Base-by-base conservation (phyloP, 148 eudicot species). In the Euryodendron excelsum region DNA sequence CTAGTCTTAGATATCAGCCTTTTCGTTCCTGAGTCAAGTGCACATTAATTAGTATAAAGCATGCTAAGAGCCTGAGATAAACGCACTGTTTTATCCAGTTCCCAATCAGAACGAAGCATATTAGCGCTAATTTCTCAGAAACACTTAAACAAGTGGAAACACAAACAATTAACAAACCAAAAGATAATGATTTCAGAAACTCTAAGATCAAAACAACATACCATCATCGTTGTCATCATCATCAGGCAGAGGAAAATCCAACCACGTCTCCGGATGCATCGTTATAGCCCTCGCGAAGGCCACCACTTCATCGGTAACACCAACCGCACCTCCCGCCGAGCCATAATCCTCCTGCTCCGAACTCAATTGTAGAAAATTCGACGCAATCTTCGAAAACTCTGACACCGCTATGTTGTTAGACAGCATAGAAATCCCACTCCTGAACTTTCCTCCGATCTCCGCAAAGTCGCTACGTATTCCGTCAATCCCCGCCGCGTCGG, bases 211-310 rank as follows among this genome's bases (percentile, higher is more conserved):
- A 67, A 52, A 23, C 36, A 34, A 15, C 69, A n/a, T 76, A 89
- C 90, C 94, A 31, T 81, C 89, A 52, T 86, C 86, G 37, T 82
- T 87, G 65, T 87, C 88, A 15, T 89, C 90, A 68, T 80, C 84
- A 53, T 89, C 88, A 61, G 89, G 90, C 74, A 93, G 81, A 47
- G 98, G 99, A 69, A 96, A 96, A 79, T 96, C 94, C 78, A 96
- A 79, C 99, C 98, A 96, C 78, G 98, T 93, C 86, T 93, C 97
- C 8, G 99, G 98, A 88, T 93, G 98, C 93, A 88, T 52, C 55
- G 94, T 80, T 52, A 96, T 74, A 79, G 89, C 92, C 78, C 86
- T 79, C 28, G 82, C 99, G 48, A 96, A 93, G 14, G 82, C 83
- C 65, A 96, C 91, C 50, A 91, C 95, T 63, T 90, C 92, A 34